Conservation (phyloP, 2,329 filamentous ascomycete species). For the Pestalotiopsis sp. region DNA sequence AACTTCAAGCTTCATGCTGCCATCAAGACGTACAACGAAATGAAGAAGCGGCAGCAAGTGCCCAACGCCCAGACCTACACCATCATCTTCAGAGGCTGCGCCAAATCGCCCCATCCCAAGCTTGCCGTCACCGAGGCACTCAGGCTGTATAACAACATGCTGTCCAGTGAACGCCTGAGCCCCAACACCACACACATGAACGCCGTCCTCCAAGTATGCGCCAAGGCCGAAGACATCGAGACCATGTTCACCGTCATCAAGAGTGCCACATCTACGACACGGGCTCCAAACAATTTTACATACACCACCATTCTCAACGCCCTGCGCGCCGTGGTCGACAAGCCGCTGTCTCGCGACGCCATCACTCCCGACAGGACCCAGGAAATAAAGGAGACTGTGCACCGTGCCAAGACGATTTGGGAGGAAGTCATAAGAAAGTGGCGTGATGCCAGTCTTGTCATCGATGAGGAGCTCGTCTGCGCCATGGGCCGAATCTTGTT, state of each 20-base stretch:
- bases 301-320: slow-evolving; percentile 84
- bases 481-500: slow-evolving; percentile 81
- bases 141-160: slow-evolving; percentile 76
- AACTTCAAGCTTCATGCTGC: slow-evolving; percentile 62
- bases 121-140: slow-evolving; percentile 68
- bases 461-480: slow-evolving; percentile 79
- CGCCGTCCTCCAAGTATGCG: slow-evolving; percentile 81
- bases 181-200: slow-evolving; percentile 85
- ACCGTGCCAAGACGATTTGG: slow-evolving; percentile 77
- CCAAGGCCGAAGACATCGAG: slow-evolving; percentile 73
- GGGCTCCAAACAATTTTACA: slow-evolving; percentile 68
- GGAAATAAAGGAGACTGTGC: slow-evolving; percentile 46
- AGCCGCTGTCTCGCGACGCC: slow-evolving; percentile 23
- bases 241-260: slow-evolving; percentile 75
- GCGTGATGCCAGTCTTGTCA: slow-evolving; percentile 65
- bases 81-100: slow-evolving; percentile 75
- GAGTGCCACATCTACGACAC: slow-evolving; percentile 62
- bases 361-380: slow-evolving; percentile 30
- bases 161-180: slow-evolving; percentile 60
- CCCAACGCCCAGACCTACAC: slow-evolving; percentile 85
- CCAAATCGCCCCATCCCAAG: slow-evolving; percentile 56
- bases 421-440: slow-evolving; percentile 75
- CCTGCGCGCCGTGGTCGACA: slow-evolving; percentile 53
- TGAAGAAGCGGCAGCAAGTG: slow-evolving; percentile 88
- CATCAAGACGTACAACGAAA: slow-evolving; percentile 91